Evolutionary conservation across 768 basidiomycete species (phyloP).

Genomic region (Pisolithus tinctorius): DNA sequence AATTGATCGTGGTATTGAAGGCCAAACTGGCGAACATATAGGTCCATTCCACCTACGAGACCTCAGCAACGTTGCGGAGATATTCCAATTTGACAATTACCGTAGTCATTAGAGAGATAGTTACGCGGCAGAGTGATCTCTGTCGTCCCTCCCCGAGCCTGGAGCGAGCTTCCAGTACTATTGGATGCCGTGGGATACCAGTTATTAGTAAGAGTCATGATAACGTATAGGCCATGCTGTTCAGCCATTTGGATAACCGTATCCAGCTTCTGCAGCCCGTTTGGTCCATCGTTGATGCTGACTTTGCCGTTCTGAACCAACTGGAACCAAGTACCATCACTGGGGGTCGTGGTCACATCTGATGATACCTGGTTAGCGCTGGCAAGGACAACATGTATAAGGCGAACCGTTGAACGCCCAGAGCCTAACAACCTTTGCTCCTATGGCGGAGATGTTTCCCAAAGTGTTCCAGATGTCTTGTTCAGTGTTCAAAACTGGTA

Average conservation of each 20-base stretch:
- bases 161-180: conserved; percentile 5
- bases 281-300: conserved; percentile 51
- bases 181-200: conserved; percentile 36
- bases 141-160: conserved; percentile 9
- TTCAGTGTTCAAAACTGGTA: conserved; percentile 45
- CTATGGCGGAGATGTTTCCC: conserved; percentile 47
- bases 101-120: conserved; percentile 57
- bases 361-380: conserved; percentile 6
- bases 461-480: conserved; percentile 54
- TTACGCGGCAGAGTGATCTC: conserved; percentile 41
- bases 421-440: conserved; percentile 53
- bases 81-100: conserved; percentile 22
- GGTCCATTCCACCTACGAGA: conserved; percentile 55
- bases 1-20: conserved; percentile 47
- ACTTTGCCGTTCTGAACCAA: conserved; percentile 47
- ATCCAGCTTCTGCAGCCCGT: conserved; percentile 59
- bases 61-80: conserved; percentile 2
- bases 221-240: conserved; percentile 44
- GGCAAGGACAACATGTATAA: background rate
- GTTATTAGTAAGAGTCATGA: conserved; percentile 56
- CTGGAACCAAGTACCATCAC: conserved; percentile 61
- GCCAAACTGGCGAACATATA: conserved; percentile 49
- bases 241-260: conserved; percentile 48
- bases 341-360: conserved; percentile 50
- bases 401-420: conserved; percentile 67